Percentiles rank a stretch among this genome's conserved stretches.
Evolutionary conservation across 2,329 filamentous ascomycete species (phyloP).

Genomic region (Fusarium nelsonii): DNA sequence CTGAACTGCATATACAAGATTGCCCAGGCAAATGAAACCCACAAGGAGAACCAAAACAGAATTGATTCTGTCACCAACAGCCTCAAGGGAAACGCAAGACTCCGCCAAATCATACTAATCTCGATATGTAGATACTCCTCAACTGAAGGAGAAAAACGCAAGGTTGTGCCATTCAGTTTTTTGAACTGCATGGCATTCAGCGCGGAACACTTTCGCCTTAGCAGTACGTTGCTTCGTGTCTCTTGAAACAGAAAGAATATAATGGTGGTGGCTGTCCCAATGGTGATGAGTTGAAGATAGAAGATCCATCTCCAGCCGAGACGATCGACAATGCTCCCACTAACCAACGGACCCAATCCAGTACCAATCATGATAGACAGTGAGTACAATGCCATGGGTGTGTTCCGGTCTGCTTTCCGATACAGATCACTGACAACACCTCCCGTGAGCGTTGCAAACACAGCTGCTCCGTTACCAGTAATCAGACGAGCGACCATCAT

Average conservation of each 20-base stretch:
- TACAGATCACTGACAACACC: slow-evolving; percentile 77
- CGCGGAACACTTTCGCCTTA: slow-evolving; percentile 68
- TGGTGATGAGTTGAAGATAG: slow-evolving; percentile 72
- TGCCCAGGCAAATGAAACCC: slow-evolving; percentile 78
- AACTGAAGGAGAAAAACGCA: slow-evolving; percentile 14
- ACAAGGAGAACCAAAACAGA: slow-evolving; percentile 75
- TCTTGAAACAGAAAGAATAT: slow-evolving; percentile 73
- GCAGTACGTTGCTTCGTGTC: slow-evolving; percentile 74
- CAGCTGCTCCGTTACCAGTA: slow-evolving; percentile 70
- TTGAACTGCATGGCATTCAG: slow-evolving; percentile 63
- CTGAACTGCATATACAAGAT: slow-evolving; percentile 73
- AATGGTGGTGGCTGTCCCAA: slow-evolving; percentile 65
- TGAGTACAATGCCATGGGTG: slow-evolving; percentile 76
- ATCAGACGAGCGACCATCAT: slow-evolving; percentile 74
- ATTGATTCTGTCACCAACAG: slow-evolving; percentile 70
- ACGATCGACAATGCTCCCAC: slow-evolving; percentile 69
- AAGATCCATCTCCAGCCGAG: slow-evolving; percentile 76
- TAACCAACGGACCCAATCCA: slow-evolving; percentile 71
- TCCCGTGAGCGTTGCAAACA: slow-evolving; percentile 62
- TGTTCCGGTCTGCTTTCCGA: slow-evolving; percentile 71
- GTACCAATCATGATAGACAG: slow-evolving; percentile 72
- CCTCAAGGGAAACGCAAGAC: slow-evolving; percentile 51
- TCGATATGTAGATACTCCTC: slow-evolving; percentile 39
- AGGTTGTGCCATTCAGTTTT: not conserved
- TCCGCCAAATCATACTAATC: slow-evolving; percentile 44